These are phyloP conservation scores for Talaromyces sp. DNA, from an alignment of 2,329 filamentous ascomycete genomes.

Conservation along the genomic window DNA sequence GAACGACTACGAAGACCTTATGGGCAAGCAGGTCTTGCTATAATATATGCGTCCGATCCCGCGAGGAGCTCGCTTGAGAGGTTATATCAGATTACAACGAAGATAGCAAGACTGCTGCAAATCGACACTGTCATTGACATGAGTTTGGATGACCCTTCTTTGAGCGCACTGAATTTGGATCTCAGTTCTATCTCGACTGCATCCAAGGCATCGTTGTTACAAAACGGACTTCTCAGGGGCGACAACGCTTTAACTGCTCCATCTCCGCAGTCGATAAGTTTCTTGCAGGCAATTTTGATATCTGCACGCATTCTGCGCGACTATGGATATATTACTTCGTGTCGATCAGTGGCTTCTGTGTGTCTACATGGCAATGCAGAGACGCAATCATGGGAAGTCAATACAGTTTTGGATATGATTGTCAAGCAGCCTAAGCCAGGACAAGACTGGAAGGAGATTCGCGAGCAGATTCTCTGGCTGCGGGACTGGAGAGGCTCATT, in stretches of 20 bases:
- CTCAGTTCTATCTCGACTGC: slow-evolving; percentile 33
- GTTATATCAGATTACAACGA: slow-evolving; percentile 49
- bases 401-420: slow-evolving; percentile 51
- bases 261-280: slow-evolving; percentile 37
- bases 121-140: slow-evolving; percentile 43
- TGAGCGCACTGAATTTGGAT: slow-evolving; percentile 32
- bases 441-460: slow-evolving; percentile 48
- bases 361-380: slow-evolving; percentile 52
- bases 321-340: slow-evolving; percentile 38
- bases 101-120: slow-evolving; percentile 51
- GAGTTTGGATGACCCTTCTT: slow-evolving; percentile 21
- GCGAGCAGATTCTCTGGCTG: slow-evolving; percentile 57
- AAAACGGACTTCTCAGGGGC: slow-evolving; percentile 38
- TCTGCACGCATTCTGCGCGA: slow-evolving; percentile 40
- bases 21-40: slow-evolving; percentile 58
- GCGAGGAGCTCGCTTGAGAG: slow-evolving; percentile 46
- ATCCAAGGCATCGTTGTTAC: slow-evolving; percentile 41
- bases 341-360: slow-evolving; percentile 44
- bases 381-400: slow-evolving; percentile 53
- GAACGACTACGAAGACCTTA: slow-evolving; percentile 35
- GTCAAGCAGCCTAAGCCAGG: slow-evolving; percentile 43
- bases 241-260: slow-evolving; percentile 44
- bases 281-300: slow-evolving; percentile 40
- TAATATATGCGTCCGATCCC: slow-evolving; percentile 54
- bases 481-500: slow-evolving; percentile 53